These are phyloP conservation scores for Colletotrichum neosansevieriae DNA, from an alignment of 2,329 filamentous ascomycete genomes.

Conservation along the genomic window DNA sequence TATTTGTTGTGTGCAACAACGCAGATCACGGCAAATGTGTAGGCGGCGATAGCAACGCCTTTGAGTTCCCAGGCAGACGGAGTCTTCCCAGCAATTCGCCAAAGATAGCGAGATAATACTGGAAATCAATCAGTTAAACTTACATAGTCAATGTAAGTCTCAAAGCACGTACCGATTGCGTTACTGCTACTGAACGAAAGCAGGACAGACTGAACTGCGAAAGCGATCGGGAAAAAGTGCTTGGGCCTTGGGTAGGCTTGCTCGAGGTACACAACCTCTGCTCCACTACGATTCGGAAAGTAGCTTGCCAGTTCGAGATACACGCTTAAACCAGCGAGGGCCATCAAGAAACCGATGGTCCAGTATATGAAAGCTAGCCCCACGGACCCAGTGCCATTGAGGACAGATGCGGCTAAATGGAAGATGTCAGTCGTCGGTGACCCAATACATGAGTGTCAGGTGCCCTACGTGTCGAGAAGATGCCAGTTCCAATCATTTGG, in stretches of 20 bases:
- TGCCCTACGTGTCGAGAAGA: conserved; percentile 70
- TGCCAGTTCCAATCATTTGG: conserved; percentile 73
- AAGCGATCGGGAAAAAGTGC: conserved; percentile 73
- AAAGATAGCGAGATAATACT: conserved; percentile 74
- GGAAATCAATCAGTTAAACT: background rate
- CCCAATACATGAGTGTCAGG: too few relatives aligned
- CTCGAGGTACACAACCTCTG: conserved; percentile 76
- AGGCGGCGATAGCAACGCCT: conserved; percentile 73
- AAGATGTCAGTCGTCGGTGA: conserved; percentile 11
- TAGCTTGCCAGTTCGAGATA: conserved; percentile 75
- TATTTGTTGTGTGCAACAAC: conserved; percentile 67
- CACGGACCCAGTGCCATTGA: conserved; percentile 70
- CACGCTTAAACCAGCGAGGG: conserved; percentile 64
- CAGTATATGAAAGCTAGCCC: conserved; percentile 74
- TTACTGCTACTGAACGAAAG: conserved; percentile 76
- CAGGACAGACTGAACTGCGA: conserved; percentile 72
- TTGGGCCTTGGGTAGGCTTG: conserved; percentile 74
- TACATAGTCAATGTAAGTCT: too few relatives aligned
- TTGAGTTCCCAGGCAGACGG: conserved; percentile 73
- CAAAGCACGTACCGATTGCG: conserved; percentile 58
- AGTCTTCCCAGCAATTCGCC: conserved; percentile 62
- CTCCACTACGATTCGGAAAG: conserved; percentile 74
- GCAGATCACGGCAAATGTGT: conserved; percentile 68
- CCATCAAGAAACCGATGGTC: conserved; percentile 71
- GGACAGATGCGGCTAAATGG: conserved; percentile 64